A percentile compares a stretch with the other conserved stretches of the same genome.
Conservation (phyloP, 345 rosid species). For the Viola odorata region DNA sequence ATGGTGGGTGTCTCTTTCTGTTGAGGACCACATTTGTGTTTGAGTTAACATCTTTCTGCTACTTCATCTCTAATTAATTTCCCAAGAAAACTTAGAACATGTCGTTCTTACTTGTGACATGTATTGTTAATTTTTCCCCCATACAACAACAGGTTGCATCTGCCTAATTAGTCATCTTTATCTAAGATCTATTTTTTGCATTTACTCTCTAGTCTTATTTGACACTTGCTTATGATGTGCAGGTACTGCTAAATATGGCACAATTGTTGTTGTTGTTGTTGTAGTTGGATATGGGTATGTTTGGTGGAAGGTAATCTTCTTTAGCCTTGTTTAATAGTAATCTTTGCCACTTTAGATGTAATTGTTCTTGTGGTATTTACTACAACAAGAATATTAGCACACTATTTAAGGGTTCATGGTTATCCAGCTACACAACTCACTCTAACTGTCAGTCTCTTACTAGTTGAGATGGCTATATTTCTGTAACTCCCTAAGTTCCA, state of each 20-base stretch:
- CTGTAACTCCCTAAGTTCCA: too few relatives aligned
- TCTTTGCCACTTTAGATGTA: neutral
- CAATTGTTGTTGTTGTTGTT: slow-evolving; percentile 41
- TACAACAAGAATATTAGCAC: too few relatives aligned
- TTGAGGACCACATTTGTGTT: neutral
- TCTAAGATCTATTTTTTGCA: neutral
- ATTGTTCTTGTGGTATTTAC: neutral
- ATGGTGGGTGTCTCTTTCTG: too few relatives aligned
- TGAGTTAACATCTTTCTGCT: slow-evolving; percentile 4
- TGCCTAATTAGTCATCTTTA: neutral
- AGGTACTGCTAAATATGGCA: slow-evolving; percentile 52
- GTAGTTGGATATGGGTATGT: slow-evolving; percentile 65
- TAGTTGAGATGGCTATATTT: too few relatives aligned
- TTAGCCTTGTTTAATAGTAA: neutral
- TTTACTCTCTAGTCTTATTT: slow-evolving; percentile 1
- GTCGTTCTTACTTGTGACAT: neutral
- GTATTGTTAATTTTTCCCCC: neutral
- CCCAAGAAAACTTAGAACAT: neutral
- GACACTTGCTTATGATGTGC: slow-evolving; percentile 12
- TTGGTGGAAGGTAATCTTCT: slow-evolving; percentile 70
- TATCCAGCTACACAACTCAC: too few relatives aligned
- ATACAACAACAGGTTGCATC: neutral
- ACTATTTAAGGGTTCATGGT: too few relatives aligned
- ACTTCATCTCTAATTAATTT: neutral
- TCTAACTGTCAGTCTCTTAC: too few relatives aligned